Conservation (phyloP, 2,329 filamentous ascomycete genomes). For the Dryadomyces quercivorus region DNA sequence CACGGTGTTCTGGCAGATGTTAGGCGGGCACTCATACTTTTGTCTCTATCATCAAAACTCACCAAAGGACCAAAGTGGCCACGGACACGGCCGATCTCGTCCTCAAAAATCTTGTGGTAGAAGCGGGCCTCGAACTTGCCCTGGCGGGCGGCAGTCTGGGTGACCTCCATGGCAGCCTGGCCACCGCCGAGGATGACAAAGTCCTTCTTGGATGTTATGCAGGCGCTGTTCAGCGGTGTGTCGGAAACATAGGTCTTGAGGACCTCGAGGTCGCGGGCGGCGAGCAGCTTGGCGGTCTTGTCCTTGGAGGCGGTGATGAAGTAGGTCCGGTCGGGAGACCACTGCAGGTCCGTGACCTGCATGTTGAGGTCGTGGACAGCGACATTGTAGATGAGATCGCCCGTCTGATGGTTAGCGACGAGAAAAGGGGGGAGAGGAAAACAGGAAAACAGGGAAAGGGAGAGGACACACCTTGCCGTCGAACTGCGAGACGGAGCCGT, state of each 20-base stretch:
- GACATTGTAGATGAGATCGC: slow-evolving; percentile 91
- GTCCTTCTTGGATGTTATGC: slow-evolving; percentile 90
- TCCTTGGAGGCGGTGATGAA: slow-evolving; percentile 98
- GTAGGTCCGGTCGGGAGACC: slow-evolving; percentile 86
- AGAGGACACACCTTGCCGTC: slow-evolving; percentile 54
- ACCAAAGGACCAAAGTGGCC: slow-evolving; percentile 88
- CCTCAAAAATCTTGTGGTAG: slow-evolving; percentile 99
- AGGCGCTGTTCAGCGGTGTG: slow-evolving; percentile 90
- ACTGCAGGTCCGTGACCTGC: slow-evolving; percentile 87
- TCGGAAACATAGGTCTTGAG: slow-evolving; percentile 89
- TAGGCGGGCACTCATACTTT: too few species aligned
- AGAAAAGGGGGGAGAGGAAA: neutral
- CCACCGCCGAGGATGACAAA: slow-evolving; percentile 97
- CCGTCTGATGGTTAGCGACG: slow-evolving; percentile 44
- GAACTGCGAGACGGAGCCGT: slow-evolving; percentile 82
- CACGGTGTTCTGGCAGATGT: slow-evolving; percentile 63
- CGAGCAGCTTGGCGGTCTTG: slow-evolving; percentile 90
- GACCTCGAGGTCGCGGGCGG: slow-evolving; percentile 74
- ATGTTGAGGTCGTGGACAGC: slow-evolving; percentile 79
- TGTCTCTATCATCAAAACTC: too few species aligned
- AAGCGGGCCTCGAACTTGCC: slow-evolving; percentile 99
- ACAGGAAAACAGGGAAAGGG: neutral
- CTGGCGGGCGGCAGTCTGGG: slow-evolving; percentile 82
- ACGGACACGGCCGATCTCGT: slow-evolving; percentile 93
- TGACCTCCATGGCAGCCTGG: slow-evolving; percentile 98